Evolutionary conservation across 164 flowering plant species (phyloP), one percentile per base, ranked within the genome.

Genomic region (Cinnamomum chago): DNA sequence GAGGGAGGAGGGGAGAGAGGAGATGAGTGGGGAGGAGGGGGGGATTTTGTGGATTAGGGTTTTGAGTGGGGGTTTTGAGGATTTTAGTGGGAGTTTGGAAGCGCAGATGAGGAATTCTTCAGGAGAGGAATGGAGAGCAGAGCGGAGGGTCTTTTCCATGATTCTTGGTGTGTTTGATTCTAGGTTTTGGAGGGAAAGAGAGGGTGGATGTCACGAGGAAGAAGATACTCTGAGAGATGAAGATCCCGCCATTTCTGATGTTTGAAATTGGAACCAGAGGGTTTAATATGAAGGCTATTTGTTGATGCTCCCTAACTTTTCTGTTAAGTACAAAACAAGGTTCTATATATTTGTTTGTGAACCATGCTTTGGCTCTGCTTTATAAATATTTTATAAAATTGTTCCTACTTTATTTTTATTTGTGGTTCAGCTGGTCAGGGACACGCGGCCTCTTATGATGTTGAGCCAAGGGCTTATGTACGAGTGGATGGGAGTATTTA

Each of bases 1-100:
- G 67, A 95, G 95, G 24, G 91, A 62, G 75, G 76, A 70, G 22
- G 99, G 94, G 72, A 95, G 92, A 65, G 90, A 79, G 18, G 89
- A 76, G 65, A 78, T 68, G 73, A 86, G 74, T 1, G 78, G 71
- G 1, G 97, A 89, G 23, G 92, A 83, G n/a, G 88, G 77, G 2
- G 72, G 74, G 64, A 88, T 73, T 70, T 78, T 62, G 78, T 80
- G 83, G 52, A 93, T 86, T 75, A 93, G 82, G 87, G 89, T 73
- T 83, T 92, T 94, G 68, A 94, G 84, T 13, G 82, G 50, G 62
- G 92, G 70, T 79, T 89, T 93, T 13, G 83, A 73, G 35, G 94
- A 77, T 60, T 83, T 88, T 12, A 86, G 75, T 40, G 73, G 78
- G 58, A 80, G 67, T 64, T 84, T 88, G 0, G 81, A 70, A 15